These are phyloP conservation scores for Rhizoclosmatium sp. DNA, from an alignment of 192 early-diverging fungal genomes.

Conservation along the genomic window DNA sequence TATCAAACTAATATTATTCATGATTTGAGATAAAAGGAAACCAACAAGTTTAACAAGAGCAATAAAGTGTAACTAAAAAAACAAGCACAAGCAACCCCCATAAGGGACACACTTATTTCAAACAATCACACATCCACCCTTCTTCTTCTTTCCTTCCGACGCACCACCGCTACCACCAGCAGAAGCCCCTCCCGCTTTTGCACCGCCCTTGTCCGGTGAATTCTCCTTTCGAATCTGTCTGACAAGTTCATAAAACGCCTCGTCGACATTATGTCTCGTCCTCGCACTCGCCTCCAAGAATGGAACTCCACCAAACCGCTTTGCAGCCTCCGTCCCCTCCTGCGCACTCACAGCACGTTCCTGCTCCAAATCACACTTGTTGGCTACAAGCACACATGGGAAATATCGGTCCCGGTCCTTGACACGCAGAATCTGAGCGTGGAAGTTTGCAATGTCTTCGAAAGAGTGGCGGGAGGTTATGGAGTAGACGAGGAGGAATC, in stretches of 20 bases:
- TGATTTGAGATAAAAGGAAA: neutral
- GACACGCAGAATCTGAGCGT: constrained; percentile 78
- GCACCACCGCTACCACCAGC: neutral
- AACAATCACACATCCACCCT: constrained; percentile 31
- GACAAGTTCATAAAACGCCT: constrained; percentile 89
- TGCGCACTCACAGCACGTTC: constrained; percentile 63
- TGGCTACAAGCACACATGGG: constrained; percentile 85
- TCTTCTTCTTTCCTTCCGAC: constrained; percentile 14
- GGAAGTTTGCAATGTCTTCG: constrained; percentile 76
- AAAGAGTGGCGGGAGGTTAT: constrained; percentile 79
- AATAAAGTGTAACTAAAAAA: neutral
- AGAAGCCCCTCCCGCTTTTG: neutral
- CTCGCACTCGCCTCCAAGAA: constrained; percentile 93
- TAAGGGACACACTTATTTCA: neutral
- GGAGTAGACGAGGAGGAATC: constrained; percentile 85
- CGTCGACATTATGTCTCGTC: constrained; percentile 89
- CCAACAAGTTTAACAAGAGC: neutral
- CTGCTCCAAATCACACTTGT: constrained; percentile 86
- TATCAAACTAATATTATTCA: neutral
- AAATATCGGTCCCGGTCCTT: constrained; percentile 76
- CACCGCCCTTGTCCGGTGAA: neutral
- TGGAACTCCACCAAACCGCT: constrained; percentile 70
- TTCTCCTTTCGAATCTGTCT: constrained; percentile 73
- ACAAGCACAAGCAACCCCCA: neutral
- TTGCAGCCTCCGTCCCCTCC: constrained; percentile 86